Evolutionary conservation across 2,329 filamentous ascomycete genomes (phyloP).

Genomic region (Sclerotinia glacialis): DNA sequence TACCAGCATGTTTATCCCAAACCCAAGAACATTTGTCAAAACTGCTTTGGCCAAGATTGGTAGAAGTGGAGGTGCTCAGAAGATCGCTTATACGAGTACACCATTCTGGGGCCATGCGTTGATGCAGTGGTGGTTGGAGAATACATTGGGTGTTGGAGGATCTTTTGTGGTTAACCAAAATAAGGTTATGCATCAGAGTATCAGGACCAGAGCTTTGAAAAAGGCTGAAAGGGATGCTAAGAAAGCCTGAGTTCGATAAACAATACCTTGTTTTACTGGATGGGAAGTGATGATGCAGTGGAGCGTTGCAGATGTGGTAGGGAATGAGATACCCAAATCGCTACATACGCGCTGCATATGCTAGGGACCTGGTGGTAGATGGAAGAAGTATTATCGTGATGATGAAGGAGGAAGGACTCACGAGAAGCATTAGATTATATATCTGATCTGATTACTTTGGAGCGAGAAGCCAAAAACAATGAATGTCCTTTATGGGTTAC

Average conservation of each 20-base stretch:
- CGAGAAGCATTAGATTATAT: neutral
- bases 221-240: conserved; percentile 68
- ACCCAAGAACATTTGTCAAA: conserved; percentile 76
- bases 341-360: neutral
- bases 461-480: neutral
- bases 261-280: neutral
- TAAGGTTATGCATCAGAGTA: conserved; percentile 63
- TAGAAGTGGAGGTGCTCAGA: conserved; percentile 70
- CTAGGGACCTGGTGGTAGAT: neutral
- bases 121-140: conserved; percentile 77
- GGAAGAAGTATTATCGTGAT: neutral
- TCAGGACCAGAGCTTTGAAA: conserved; percentile 64
- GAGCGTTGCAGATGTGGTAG: conserved; percentile 25
- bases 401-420: neutral
- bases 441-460: neutral
- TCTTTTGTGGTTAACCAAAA: conserved; percentile 58
- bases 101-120: conserved; percentile 91
- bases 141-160: conserved; percentile 57
- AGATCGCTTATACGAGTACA: conserved; percentile 78
- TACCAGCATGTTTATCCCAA: conserved; percentile 74
- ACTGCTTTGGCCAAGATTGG: conserved; percentile 79
- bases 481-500: neutral
- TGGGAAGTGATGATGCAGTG: conserved; percentile 2
- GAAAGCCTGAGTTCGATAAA: conserved; percentile 42
- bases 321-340: conserved; percentile 12